Evolutionary conservation across 257 asterid species (phyloP), one percentile per base, ranked within the genome.

Genomic region (Jacaranda mimosifolia): DNA sequence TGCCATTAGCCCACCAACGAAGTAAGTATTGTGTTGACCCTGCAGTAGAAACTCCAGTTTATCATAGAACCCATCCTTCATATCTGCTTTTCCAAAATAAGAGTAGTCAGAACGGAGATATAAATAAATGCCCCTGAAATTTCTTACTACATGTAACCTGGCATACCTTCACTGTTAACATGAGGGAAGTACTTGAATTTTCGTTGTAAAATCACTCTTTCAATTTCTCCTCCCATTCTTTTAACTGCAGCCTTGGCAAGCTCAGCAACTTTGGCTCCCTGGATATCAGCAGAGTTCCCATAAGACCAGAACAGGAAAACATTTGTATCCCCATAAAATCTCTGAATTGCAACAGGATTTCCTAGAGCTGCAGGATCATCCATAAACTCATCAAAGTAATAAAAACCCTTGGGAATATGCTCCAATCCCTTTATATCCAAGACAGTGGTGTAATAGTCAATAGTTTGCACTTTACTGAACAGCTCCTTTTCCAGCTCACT

Each of bases 321-420:
- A 45, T 88, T 73, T 0, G 95, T 88, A 43, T 88, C 89, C 5
- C 73, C 87, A 55, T 89, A 88, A 80, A 88, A 92, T 83, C 89
- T 89, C 83, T 92, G 97, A 94, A 92, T 86, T 49, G 97, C 97
- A 40, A 92, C 97, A 32, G 97, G 97, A 62, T 89, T 92, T 45
- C 97, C 97, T 18, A 91, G 80, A 64, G 95, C 63, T 65, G 82
- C 66, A 9, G 97, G 96, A 75, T 91, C 94, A 69, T 88, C 89
- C 92, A 92, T 91, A 55, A 89, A 92, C 75, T 91, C 92, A 73
- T 82, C 84, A 53, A 92, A 92, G 89, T 92, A 91, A 71, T 92
- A 92, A 77, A 92, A 92, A n/a, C 97, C 97, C 83, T 81, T 81
- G 66, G 92, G 97, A 68, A 92, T 80, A 45, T 86, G 91, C 72